Evolutionary conservation across 2,329 filamentous ascomycete species (phyloP).

Genomic region (Epichloe brachyelytri): DNA sequence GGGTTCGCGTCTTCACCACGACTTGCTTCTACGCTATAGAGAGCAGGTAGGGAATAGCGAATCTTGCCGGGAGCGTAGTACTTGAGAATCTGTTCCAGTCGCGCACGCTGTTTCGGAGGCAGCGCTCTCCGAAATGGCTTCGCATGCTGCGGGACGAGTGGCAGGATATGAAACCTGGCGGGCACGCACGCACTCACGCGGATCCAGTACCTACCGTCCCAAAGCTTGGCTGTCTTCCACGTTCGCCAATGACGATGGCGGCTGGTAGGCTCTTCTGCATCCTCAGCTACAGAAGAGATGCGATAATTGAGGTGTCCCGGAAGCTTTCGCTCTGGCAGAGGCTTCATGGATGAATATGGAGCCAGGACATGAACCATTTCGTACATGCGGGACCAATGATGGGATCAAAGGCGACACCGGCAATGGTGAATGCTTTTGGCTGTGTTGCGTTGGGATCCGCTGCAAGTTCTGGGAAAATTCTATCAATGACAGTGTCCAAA

Average conservation of each 20-base stretch:
- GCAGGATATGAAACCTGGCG: conserved; percentile 29
- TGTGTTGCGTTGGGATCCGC: conserved; percentile 5
- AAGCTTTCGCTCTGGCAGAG: conserved; percentile 16
- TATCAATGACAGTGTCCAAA: conserved; percentile 31
- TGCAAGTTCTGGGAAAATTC: conserved; percentile 34
- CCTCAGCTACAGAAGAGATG: neutral
- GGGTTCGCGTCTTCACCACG: conserved; percentile 4
- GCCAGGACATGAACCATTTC: conserved; percentile 34
- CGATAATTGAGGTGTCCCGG: conserved; percentile 11
- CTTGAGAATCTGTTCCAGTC: conserved; percentile 31
- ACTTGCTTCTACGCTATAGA: conserved; percentile 32
- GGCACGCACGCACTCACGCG: conserved; percentile 31
- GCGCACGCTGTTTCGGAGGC: conserved; percentile 14
- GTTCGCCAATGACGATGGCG: conserved; percentile 14
- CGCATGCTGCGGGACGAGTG: conserved; percentile 30
- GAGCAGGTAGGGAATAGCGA: conserved; percentile 40
- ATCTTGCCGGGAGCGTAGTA: conserved; percentile 41
- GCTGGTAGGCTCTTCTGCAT: conserved; percentile 2
- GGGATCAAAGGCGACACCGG: conserved; percentile 26
- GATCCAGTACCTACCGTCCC: conserved; percentile 52
- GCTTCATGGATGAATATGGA: conserved; percentile 29
- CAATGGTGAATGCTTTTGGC: conserved; percentile 29
- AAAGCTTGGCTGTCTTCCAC: conserved; percentile 27
- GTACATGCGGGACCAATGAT: conserved; percentile 9
- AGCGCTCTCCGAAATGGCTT: conserved; percentile 36